phyloP scores from a whole-genome alignment of 306 rosid species.

The Glycyrrhiza uralensis region DNA sequence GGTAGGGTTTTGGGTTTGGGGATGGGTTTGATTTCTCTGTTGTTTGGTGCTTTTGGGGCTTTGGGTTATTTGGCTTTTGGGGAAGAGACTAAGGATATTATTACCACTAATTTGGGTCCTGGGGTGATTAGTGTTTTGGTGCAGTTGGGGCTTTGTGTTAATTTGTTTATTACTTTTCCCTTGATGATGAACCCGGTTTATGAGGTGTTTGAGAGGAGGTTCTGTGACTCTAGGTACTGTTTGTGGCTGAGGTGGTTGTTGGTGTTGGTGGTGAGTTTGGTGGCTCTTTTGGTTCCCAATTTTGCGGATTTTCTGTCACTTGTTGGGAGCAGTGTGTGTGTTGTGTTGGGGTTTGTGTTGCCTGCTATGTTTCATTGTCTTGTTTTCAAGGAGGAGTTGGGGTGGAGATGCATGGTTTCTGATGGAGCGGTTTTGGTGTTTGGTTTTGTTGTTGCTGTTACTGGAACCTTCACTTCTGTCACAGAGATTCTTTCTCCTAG shows the following conservation, averaged over 20 bases:
- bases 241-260: constrained; percentile 68
- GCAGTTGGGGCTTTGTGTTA: constrained; percentile 59
- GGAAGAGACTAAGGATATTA: constrained; percentile 63
- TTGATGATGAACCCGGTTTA: constrained; percentile 84
- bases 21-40: constrained; percentile 51
- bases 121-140: constrained; percentile 55
- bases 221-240: constrained; percentile 47
- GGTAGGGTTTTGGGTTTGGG: constrained; percentile 50
- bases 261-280: constrained; percentile 56
- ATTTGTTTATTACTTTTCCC: constrained; percentile 64
- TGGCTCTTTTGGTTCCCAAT: constrained; percentile 71
- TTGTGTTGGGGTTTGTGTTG: constrained; percentile 58
- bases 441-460: constrained; percentile 46
- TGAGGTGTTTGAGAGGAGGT: constrained; percentile 67
- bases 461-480: constrained; percentile 53
- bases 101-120: constrained; percentile 62
- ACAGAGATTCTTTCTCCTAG: constrained; percentile 51
- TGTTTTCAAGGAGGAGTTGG: constrained; percentile 61
- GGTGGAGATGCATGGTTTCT: constrained; percentile 44
- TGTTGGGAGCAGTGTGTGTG: constrained; percentile 74
- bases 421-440: constrained; percentile 51
- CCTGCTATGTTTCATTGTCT: constrained; percentile 66
- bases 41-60: constrained; percentile 63
- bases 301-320: constrained; percentile 73
- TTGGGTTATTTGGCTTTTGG: constrained; percentile 80